Conservation (phyloP, 2,329 filamentous ascomycete genomes). For the Claviceps cyperi region DNA sequence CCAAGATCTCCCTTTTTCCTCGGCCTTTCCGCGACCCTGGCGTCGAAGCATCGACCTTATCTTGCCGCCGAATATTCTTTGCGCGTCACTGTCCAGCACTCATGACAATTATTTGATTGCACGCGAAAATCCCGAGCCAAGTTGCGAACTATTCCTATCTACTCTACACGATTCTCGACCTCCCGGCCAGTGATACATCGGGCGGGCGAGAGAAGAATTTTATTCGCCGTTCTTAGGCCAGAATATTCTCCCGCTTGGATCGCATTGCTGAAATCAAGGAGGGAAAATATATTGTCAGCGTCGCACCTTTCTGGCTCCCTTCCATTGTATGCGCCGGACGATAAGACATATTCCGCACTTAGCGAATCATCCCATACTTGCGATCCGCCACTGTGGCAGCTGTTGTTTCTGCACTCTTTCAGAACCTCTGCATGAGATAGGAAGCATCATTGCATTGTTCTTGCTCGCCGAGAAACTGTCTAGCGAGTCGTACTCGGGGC, state of each 20-base stretch:
- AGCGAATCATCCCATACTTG: neutral
- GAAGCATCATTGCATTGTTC: neutral
- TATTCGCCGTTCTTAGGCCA: neutral
- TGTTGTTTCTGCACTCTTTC: neutral
- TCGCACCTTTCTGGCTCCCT: neutral
- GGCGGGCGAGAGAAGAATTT: neutral
- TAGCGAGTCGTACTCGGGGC: neutral
- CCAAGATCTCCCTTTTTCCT: conserved; percentile 2
- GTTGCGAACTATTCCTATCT: neutral
- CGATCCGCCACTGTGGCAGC: neutral
- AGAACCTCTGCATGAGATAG: neutral
- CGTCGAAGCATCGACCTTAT: conserved; percentile 4
- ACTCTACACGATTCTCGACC: neutral
- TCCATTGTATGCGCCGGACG: neutral
- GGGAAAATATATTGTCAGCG: neutral
- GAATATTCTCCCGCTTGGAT: neutral
- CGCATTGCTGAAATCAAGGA: neutral
- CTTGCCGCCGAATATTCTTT: neutral
- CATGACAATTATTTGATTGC: neutral
- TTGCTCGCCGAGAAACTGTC: neutral
- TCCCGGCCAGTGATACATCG: neutral
- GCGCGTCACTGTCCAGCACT: neutral
- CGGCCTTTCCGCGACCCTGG: conserved; percentile 4
- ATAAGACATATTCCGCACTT: neutral
- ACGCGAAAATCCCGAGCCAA: neutral